A percentile compares a stretch with the other conserved stretches of the same genome.
Conservation (phyloP, 2,329 filamentous ascomycete genomes). For the Phaeosphaeriaceae sp. region DNA sequence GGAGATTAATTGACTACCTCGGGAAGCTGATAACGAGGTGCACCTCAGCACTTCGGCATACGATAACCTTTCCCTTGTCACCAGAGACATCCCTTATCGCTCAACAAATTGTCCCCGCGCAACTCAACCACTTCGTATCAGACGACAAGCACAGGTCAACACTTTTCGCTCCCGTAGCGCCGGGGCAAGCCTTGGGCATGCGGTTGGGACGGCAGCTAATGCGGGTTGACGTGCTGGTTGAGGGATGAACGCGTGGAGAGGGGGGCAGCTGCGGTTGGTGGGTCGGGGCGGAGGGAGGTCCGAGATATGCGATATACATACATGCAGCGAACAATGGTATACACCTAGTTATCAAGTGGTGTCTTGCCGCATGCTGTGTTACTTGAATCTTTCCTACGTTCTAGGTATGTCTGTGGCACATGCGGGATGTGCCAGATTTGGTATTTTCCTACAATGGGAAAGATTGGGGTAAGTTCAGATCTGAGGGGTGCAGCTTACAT, state of each 20-base stretch:
- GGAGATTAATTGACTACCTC: too few species aligned
- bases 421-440: too few species aligned
- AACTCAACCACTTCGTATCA: not conserved
- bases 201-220: not conserved
- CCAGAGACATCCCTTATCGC: not conserved
- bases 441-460: too few species aligned
- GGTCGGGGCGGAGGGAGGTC: not conserved
- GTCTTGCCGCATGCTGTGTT: too few species aligned
- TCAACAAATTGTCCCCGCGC: not conserved
- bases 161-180: not conserved
- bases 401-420: too few species aligned
- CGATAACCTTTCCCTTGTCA: not conserved
- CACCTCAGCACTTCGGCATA: too few species aligned
- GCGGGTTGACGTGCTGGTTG: not conserved
- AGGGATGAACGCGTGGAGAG: not conserved
- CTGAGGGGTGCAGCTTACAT: too few species aligned
- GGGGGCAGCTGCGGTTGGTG: not conserved
- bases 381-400: too few species aligned
- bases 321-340: not conserved
- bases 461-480: too few species aligned
- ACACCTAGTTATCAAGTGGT: too few species aligned
- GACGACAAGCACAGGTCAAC: not conserved
- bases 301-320: not conserved
- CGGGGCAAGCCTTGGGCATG: not conserved
- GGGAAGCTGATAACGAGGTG: too few species aligned